These are phyloP conservation scores for Sanguinoderma infundibulare DNA, from an alignment of 1,284 basidiomycete species.

Conservation along the genomic window DNA sequence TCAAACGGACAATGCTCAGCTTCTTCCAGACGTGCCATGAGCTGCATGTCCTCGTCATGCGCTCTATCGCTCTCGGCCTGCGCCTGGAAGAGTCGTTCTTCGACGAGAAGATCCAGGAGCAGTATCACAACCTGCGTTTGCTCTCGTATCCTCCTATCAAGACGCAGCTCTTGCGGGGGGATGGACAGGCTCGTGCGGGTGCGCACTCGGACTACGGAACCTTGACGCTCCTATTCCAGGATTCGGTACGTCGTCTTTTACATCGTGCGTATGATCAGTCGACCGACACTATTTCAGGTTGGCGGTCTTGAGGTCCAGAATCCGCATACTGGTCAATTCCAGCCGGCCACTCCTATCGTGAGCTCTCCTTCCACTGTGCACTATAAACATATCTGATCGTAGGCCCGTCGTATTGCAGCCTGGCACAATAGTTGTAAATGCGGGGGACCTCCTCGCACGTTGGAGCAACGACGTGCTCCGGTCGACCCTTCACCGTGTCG, in stretches of 20 bases:
- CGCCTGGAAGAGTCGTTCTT: conserved; percentile 76
- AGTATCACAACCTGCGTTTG: conserved; percentile 78
- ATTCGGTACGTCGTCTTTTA: conserved; percentile 50
- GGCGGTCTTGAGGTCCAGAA: conserved; percentile 86
- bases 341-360: conserved; percentile 79
- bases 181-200: conserved; percentile 80
- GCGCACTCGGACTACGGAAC: conserved; percentile 89
- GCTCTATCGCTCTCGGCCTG: conserved; percentile 80
- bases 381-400: no score
- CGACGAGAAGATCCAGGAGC: conserved; percentile 72
- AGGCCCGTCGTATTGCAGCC: conserved; percentile 47
- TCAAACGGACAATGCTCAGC: conserved; percentile 72
- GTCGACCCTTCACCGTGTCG: conserved; percentile 83
- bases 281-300: conserved; percentile 45
- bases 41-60: conserved; percentile 77
- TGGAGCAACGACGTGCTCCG: conserved; percentile 85
- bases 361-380: conserved; percentile 28
- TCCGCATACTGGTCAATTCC: conserved; percentile 71
- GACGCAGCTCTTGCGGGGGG: conserved; percentile 55
- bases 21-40: conserved; percentile 82
- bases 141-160: conserved; percentile 78
- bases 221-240: conserved; percentile 85
- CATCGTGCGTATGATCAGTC: not conserved
- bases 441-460: conserved; percentile 81
- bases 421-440: conserved; percentile 83